Evolutionary conservation across 805 yeast genomes (phyloP).

Genomic region (Cyberlindnera saturnus): DNA sequence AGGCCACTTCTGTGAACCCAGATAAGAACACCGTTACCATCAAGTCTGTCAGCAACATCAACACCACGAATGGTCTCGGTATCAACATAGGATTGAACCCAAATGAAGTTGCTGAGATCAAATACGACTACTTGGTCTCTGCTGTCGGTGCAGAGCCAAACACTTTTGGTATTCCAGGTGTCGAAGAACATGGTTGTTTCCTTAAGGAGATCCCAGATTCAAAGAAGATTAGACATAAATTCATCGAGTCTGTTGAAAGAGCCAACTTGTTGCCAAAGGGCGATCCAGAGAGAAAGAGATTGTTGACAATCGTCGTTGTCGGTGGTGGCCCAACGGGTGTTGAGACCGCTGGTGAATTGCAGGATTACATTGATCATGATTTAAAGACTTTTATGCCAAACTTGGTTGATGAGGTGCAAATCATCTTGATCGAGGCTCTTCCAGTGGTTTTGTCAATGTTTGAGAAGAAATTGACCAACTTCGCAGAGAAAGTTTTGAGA

Average conservation of each 20-base stretch:
- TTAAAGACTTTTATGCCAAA: slow-evolving; percentile 83
- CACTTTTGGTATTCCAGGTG: slow-evolving; percentile 93
- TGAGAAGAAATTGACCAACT: slow-evolving; percentile 36
- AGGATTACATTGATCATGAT: slow-evolving; percentile 91
- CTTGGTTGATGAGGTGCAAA: slow-evolving; percentile 76
- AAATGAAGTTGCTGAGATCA: slow-evolving; percentile 38
- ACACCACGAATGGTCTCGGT: slow-evolving; percentile 28
- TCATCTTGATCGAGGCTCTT: slow-evolving; percentile 82
- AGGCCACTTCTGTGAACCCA: slow-evolving; percentile 81
- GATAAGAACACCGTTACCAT: slow-evolving; percentile 62
- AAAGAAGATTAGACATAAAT: slow-evolving; percentile 67
- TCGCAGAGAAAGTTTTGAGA: slow-evolving; percentile 36
- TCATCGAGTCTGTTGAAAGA: slow-evolving; percentile 84
- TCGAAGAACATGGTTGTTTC: slow-evolving; percentile 74
- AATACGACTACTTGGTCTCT: slow-evolving; percentile 78
- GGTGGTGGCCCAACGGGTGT: slow-evolving; percentile 99
- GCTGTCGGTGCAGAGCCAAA: slow-evolving; percentile 95
- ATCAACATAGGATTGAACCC: slow-evolving; percentile 29
- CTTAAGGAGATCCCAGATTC: slow-evolving; percentile 89
- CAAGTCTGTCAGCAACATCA: slow-evolving; percentile 36
- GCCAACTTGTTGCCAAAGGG: slow-evolving; percentile 77
- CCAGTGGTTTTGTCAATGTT: slow-evolving; percentile 72
- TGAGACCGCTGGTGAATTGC: slow-evolving; percentile 93
- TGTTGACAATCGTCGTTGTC: slow-evolving; percentile 81
- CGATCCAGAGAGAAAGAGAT: slow-evolving; percentile 77